phyloP scores from a whole-genome alignment of 148 eudicot genomes.

The Linanthus parryae region DNA sequence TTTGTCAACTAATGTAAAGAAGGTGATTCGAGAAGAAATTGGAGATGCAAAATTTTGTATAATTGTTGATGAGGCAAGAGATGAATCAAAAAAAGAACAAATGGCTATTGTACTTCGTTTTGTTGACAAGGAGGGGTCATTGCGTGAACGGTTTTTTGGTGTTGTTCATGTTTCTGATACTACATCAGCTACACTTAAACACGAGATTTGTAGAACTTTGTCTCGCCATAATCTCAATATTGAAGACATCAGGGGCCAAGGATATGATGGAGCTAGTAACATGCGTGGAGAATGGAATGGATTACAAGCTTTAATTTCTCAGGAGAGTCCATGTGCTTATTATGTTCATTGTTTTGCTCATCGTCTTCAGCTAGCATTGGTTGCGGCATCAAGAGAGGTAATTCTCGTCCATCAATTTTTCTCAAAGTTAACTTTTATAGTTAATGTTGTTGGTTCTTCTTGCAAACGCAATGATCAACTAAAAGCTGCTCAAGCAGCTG shows the following conservation, averaged over 20 bases:
- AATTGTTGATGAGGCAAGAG: conserved; percentile 2
- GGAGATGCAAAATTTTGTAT: neutral
- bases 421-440: neutral
- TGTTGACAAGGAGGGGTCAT: neutral
- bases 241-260: neutral
- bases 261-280: conserved; percentile 3
- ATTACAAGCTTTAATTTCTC: neutral
- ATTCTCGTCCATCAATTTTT: neutral
- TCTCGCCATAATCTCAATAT: neutral
- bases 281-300: neutral
- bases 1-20: neutral
- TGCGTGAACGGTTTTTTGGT: neutral
- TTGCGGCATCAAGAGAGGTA: neutral
- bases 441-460: conserved; percentile 1
- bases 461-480: neutral
- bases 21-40: neutral
- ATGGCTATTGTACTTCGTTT: neutral
- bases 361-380: neutral
- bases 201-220: neutral
- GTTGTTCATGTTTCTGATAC: neutral
- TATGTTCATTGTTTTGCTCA: conserved; percentile 5
- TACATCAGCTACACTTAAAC: neutral
- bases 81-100: conserved; percentile 1
- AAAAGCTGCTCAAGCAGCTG: neutral
- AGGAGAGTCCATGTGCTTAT: neutral